Percentiles rank a stretch among this genome's conserved stretches.
Conservation (phyloP, 2,329 filamentous ascomycete genomes). For the Penicillium hordei region DNA sequence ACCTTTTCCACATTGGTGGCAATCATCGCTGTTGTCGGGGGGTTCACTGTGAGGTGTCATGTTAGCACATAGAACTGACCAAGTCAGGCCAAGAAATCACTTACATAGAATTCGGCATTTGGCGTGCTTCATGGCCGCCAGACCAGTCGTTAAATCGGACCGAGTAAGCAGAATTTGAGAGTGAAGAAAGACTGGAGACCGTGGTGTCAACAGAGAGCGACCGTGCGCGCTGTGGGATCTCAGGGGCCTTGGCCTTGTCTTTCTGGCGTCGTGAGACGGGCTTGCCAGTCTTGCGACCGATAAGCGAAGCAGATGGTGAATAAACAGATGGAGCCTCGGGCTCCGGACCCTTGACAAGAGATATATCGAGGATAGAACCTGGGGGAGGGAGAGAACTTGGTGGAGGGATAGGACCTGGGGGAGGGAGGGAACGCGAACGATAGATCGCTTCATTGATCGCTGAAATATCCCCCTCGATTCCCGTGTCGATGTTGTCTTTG, state of each 20-base stretch:
- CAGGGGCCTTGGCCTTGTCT: not conserved
- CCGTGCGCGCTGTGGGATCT: conserved; percentile 7
- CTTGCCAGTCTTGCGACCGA: not conserved
- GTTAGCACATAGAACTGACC: conserved; percentile 15
- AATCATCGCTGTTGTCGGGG: conserved; percentile 82
- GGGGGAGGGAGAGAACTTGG: not conserved
- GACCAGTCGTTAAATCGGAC: conserved; percentile 16
- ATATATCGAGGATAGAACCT: conserved; percentile 1
- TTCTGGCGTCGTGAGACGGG: conserved; percentile 5
- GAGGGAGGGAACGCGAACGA: conserved; percentile 1
- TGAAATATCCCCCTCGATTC: not conserved
- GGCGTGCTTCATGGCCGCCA: conserved; percentile 9
- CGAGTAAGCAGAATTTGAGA: conserved; percentile 19
- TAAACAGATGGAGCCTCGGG: not conserved
- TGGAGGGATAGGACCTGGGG: not conserved
- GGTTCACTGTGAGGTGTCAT: conserved; percentile 20
- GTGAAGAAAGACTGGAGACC: conserved; percentile 12
- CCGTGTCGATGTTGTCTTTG: not conserved
- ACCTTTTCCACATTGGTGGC: conserved; percentile 78
- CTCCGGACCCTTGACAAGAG: not conserved
- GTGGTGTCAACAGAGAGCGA: conserved; percentile 20
- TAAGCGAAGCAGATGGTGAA: not conserved
- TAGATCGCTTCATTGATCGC: not conserved
- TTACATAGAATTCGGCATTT: conserved; percentile 23
- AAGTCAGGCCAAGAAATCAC: conserved; percentile 7